A percentile compares a stretch with the other conserved stretches of the same genome.
Evolutionary conservation across 208 protist genomes (phyloP).

Genomic region (Vickermania ingenoplastis): DNA sequence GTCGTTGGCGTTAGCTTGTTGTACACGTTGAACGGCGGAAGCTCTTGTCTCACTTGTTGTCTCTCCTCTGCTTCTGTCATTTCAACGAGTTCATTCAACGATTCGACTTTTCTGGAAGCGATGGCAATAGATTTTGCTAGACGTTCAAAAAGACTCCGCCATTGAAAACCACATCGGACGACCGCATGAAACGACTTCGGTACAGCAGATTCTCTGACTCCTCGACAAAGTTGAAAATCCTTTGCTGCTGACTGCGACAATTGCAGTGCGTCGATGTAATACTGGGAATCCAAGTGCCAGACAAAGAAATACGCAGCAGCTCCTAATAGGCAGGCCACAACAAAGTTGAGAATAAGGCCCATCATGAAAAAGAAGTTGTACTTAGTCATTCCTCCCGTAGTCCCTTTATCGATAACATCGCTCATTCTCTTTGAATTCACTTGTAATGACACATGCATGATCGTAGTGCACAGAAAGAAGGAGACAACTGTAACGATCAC

Average conservation of each 20-base stretch:
- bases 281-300: conserved; percentile 4
- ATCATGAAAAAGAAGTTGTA: conserved; percentile 18
- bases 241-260: neutral
- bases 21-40: neutral
- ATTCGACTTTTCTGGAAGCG: neutral
- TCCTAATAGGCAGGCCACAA: conserved; percentile 6
- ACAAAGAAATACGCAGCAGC: conserved; percentile 5
- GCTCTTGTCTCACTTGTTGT: neutral
- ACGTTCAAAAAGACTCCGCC: neutral
- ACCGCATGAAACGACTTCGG: neutral
- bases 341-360: conserved; percentile 15
- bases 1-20: neutral
- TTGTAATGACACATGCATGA: neutral
- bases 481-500: neutral
- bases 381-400: conserved; percentile 11
- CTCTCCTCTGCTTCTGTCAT: neutral
- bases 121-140: neutral
- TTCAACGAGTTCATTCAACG: neutral
- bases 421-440: neutral
- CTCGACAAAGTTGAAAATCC: neutral
- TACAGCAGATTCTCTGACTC: neutral
- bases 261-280: conserved; percentile 3
- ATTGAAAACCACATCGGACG: neutral
- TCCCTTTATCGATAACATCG: neutral
- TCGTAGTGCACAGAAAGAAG: neutral